Conservation (phyloP, 306 rosid species). For the Luffa acutangula region DNA sequence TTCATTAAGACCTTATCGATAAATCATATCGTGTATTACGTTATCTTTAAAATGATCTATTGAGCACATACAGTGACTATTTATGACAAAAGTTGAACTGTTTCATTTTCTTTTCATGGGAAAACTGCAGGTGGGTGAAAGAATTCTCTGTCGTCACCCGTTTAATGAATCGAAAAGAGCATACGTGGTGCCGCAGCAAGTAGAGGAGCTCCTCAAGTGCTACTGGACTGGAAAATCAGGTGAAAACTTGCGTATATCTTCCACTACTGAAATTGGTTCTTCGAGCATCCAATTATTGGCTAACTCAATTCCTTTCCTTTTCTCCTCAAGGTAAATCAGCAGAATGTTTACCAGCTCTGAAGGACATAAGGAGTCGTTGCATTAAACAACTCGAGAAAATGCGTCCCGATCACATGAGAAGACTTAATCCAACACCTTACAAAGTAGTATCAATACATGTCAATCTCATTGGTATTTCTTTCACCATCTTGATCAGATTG, state of each 20-base stretch:
- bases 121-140: conserved; percentile 66
- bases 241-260: conserved; percentile 13
- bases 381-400: conserved; percentile 70
- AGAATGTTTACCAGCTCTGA: conserved; percentile 58
- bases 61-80: conserved; percentile 7
- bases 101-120: conserved; percentile 8
- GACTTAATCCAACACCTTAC: conserved; percentile 91
- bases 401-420: conserved; percentile 98
- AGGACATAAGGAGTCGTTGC: conserved; percentile 70
- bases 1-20: not conserved
- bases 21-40: not conserved
- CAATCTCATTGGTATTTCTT: conserved; percentile 2
- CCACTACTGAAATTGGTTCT: not conserved
- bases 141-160: conserved; percentile 93
- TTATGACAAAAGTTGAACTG: not conserved
- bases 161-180: conserved; percentile 98
- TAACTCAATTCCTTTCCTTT: not conserved
- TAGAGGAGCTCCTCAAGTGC: conserved; percentile 88
- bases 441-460: conserved; percentile 39
- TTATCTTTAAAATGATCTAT: not conserved
- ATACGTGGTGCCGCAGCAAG: conserved; percentile 87
- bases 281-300: conserved; percentile 7
- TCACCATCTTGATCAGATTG: not conserved
- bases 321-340: conserved; percentile 37
- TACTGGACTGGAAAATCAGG: conserved; percentile 84